These are phyloP conservation scores for Chlorella sp. DNA, from an alignment of 139 green algal species.

Conservation along the genomic window DNA sequence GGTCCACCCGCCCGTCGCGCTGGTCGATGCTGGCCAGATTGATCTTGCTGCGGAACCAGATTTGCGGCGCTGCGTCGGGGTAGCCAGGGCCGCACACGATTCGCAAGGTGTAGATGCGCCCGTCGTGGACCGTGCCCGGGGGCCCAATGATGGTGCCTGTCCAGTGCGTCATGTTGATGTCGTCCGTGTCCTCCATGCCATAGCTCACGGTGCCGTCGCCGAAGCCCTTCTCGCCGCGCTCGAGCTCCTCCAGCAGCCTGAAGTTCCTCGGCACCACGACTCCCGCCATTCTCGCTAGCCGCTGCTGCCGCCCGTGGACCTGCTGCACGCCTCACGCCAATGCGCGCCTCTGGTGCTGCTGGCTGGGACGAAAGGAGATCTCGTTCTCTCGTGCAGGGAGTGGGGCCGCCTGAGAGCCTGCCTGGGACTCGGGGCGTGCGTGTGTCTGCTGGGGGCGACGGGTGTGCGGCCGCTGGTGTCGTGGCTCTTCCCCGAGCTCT, in stretches of 20 bases:
- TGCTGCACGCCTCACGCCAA: background rate
- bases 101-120: conserved; percentile 86
- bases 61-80: conserved; percentile 56
- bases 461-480: background rate
- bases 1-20: conserved; percentile 57
- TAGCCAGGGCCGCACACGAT: conserved; percentile 78
- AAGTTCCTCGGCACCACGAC: conserved; percentile 90
- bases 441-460: background rate
- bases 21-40: conserved; percentile 65
- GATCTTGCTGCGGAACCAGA: conserved; percentile 57
- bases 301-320: background rate
- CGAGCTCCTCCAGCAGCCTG: conserved; percentile 81
- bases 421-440: background rate
- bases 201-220: conserved; percentile 95
- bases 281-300: conserved; percentile 3
- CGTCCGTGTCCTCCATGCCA: conserved; percentile 91
- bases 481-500: background rate
- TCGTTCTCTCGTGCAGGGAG: background rate
- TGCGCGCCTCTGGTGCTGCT: background rate
- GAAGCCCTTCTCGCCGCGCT: conserved; percentile 70
- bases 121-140: conserved; percentile 76
- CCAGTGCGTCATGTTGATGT: conserved; percentile 90
- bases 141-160: conserved; percentile 97
- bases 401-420: background rate
- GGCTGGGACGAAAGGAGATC: background rate